A percentile compares a stretch with the other conserved stretches of the same genome.
Conservation (phyloP, 1,139 yeast species). For the Nakaseomyces delphensis region DNA sequence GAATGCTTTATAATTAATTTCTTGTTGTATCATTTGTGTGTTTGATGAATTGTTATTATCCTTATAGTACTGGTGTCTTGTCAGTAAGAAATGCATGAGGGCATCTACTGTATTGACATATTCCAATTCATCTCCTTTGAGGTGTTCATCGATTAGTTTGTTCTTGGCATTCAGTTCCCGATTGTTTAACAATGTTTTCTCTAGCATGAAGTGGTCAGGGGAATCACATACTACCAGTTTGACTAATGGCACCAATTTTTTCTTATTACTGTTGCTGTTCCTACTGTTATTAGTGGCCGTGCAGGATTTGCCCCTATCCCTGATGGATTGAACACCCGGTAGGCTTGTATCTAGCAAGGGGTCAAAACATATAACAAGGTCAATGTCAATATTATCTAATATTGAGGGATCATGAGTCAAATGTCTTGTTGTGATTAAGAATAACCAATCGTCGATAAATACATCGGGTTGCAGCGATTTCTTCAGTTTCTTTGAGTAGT, state of each 20-base stretch:
- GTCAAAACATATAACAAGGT: slow-evolving; percentile 54
- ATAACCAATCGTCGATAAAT: slow-evolving; percentile 30
- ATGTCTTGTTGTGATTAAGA: slow-evolving; percentile 38
- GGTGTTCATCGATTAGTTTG: background rate
- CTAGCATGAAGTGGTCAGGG: slow-evolving; percentile 34
- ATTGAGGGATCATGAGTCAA: slow-evolving; percentile 28
- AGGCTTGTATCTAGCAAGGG: slow-evolving; percentile 39
- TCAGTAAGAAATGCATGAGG: slow-evolving; percentile 21
- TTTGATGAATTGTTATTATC: background rate
- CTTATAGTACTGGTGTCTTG: slow-evolving; percentile 4
- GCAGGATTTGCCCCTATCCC: slow-evolving; percentile 8
- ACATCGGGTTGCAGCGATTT: slow-evolving; percentile 1
- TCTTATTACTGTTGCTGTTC: background rate
- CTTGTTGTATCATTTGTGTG: background rate
- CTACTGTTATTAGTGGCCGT: background rate
- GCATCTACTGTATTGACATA: slow-evolving; percentile 17
- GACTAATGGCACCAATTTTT: slow-evolving; percentile 3
- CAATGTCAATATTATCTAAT: slow-evolving; percentile 32
- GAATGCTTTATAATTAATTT: slow-evolving; percentile 11
- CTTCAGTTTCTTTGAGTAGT: slow-evolving; percentile 29
- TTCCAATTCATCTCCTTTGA: slow-evolving; percentile 13
- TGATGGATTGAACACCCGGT: slow-evolving; percentile 23
- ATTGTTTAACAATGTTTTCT: slow-evolving; percentile 5
- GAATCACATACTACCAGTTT: slow-evolving; percentile 37
- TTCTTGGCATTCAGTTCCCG: background rate